A percentile compares a stretch with the other conserved stretches of the same genome.
phyloP scores from a whole-genome alignment of 805 yeast genomes.

The Schwanniomyces yamadae region DNA sequence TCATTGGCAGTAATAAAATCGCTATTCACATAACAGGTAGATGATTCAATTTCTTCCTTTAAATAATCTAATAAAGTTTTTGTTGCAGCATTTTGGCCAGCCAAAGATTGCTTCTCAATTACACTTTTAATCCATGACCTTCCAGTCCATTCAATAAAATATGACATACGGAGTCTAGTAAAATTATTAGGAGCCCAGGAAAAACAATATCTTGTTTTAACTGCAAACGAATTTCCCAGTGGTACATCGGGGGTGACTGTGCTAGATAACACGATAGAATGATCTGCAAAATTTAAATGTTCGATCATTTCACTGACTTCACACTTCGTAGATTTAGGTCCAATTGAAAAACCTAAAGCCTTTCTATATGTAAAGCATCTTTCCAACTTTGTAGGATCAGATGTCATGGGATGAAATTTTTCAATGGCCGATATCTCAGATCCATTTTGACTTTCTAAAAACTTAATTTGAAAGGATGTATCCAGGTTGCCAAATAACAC shows the following conservation, averaged over 20 bases:
- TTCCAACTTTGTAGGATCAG: slow-evolving; percentile 39
- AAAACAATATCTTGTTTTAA: slow-evolving; percentile 67
- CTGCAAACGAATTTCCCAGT: slow-evolving; percentile 78
- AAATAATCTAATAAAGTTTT: slow-evolving; percentile 46
- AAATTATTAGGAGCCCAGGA: slow-evolving; percentile 70
- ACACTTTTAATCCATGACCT: slow-evolving; percentile 89
- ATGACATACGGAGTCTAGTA: slow-evolving; percentile 64
- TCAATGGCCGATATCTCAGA: slow-evolving; percentile 42
- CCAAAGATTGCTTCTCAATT: slow-evolving; percentile 78
- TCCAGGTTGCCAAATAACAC: slow-evolving; percentile 65
- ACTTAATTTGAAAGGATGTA: slow-evolving; percentile 35
- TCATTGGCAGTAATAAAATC: slow-evolving; percentile 10
- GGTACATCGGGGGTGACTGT: slow-evolving; percentile 94
- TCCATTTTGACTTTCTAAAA: slow-evolving; percentile 47
- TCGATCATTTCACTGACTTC: slow-evolving; percentile 59
- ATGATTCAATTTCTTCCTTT: slow-evolving; percentile 23
- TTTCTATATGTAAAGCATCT: slow-evolving; percentile 68
- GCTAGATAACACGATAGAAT: slow-evolving; percentile 59
- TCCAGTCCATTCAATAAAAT: slow-evolving; percentile 84
- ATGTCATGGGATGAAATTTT: slow-evolving; percentile 30
- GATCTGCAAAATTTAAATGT: slow-evolving; percentile 50
- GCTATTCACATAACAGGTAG: slow-evolving; percentile 21
- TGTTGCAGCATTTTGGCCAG: slow-evolving; percentile 73
- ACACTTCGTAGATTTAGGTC: slow-evolving; percentile 90
- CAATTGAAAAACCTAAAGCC: slow-evolving; percentile 77